phyloP scores from a whole-genome alignment of 495 filamentous ascomycete species.

The Aspergillus kassunensis region DNA sequence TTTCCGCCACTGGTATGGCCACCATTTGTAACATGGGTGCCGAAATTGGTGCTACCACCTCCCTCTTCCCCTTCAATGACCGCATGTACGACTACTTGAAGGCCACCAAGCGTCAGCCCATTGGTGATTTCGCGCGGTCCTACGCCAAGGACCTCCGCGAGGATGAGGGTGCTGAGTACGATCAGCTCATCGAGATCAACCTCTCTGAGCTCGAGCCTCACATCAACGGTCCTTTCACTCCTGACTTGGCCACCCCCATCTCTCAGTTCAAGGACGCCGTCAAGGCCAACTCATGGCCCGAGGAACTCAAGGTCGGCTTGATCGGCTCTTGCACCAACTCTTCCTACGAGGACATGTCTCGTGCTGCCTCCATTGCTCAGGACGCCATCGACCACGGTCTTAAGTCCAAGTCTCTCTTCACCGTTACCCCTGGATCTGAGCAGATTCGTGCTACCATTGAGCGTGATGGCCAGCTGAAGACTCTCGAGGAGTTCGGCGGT shows the following conservation, averaged over 20 bases:
- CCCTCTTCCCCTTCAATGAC: slow-evolving; percentile 79
- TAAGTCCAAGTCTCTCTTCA: slow-evolving; percentile 85
- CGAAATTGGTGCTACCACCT: slow-evolving; percentile 95
- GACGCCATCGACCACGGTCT: slow-evolving; percentile 83
- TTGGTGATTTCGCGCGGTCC: slow-evolving; percentile 81
- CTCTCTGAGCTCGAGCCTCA: slow-evolving; percentile 89
- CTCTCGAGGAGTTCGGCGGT: slow-evolving; percentile 83
- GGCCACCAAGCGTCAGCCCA: slow-evolving; percentile 66
- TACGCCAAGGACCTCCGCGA: slow-evolving; percentile 68
- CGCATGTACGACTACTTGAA: slow-evolving; percentile 73
- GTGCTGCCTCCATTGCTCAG: slow-evolving; percentile 85
- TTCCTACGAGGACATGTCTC: slow-evolving; percentile 97
- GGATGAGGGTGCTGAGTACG: slow-evolving; percentile 89
- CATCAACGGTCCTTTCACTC: slow-evolving; percentile 96
- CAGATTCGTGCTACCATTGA: slow-evolving; percentile 93
- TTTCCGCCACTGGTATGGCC: slow-evolving; percentile 90
- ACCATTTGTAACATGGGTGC: slow-evolving; percentile 91
- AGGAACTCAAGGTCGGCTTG: slow-evolving; percentile 82
- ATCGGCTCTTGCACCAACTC: slow-evolving; percentile 99
- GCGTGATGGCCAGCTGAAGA: slow-evolving; percentile 77
- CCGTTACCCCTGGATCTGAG: slow-evolving; percentile 93
- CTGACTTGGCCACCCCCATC: slow-evolving; percentile 87
- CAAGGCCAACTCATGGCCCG: slow-evolving; percentile 76
- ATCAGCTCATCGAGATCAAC: slow-evolving; percentile 88
- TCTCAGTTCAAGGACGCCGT: slow-evolving; percentile 81